Evolutionary conservation across 2,329 filamentous ascomycete species (phyloP).

Genomic region (Tolypocladium amazonense): DNA sequence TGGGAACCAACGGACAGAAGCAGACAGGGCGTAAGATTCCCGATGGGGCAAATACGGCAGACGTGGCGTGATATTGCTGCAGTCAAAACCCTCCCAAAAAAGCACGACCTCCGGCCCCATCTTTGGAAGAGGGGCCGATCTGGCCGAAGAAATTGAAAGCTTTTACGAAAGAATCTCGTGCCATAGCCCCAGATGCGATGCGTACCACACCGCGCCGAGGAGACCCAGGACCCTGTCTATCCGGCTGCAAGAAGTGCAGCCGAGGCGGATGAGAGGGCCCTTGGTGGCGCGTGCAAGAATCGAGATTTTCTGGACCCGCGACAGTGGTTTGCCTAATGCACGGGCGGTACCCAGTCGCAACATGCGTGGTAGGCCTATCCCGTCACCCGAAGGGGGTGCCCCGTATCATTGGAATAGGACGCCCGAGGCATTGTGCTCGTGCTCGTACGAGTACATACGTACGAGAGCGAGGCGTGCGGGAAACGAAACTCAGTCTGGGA

Average conservation of each 20-base stretch:
- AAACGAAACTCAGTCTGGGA: background rate
- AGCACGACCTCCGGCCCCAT: background rate
- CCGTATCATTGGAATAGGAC: background rate
- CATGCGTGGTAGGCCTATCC: background rate
- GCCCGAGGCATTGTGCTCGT: background rate
- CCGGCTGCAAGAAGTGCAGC: background rate
- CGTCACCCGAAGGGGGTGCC: background rate
- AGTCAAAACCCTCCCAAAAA: background rate
- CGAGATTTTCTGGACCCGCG: constrained; percentile 1
- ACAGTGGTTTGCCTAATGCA: constrained; percentile 1
- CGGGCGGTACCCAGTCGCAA: background rate
- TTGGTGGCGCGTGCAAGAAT: background rate
- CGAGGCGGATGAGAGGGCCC: background rate
- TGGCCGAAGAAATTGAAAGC: background rate
- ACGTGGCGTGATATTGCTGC: background rate
- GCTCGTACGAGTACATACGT: no score
- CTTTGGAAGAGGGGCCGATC: background rate
- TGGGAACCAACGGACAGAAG: background rate
- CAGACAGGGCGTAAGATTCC: background rate
- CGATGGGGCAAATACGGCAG: background rate
- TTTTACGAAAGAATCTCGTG: background rate
- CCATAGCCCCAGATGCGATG: background rate
- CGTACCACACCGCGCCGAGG: background rate
- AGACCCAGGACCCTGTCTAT: background rate
- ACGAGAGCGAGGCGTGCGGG: background rate